Evolutionary conservation across 1,284 basidiomycete species (phyloP).

Genomic region (Xerocomus amazonicus): DNA sequence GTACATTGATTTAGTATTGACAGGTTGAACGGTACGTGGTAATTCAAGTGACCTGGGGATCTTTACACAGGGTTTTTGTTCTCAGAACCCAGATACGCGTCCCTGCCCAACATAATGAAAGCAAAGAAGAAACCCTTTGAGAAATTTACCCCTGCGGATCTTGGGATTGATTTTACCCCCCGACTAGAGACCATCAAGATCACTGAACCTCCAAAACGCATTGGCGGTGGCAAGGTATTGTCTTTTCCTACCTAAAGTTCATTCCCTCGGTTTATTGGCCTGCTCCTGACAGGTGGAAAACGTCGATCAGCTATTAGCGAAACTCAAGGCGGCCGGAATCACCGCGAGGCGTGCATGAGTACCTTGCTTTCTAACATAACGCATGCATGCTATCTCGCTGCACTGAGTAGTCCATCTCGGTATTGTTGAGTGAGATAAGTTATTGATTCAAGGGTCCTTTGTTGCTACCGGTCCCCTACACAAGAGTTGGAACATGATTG

Average conservation of each 20-base stretch:
- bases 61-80: neutral
- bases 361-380: neutral
- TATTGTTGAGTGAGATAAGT: constrained; percentile 6
- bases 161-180: constrained; percentile 80
- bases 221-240: constrained; percentile 87
- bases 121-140: constrained; percentile 98
- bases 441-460: constrained; percentile 19
- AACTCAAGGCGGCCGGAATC: constrained; percentile 89
- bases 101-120: constrained; percentile 96
- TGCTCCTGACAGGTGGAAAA: constrained; percentile 54
- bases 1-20: constrained; percentile 2
- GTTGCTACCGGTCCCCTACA: constrained; percentile 13
- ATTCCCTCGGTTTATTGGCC: neutral
- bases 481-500: constrained; percentile 15
- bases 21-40: constrained; percentile 57
- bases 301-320: constrained; percentile 88
- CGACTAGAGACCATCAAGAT: constrained; percentile 87
- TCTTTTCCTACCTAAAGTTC: neutral
- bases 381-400: constrained; percentile 6
- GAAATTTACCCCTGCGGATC: constrained; percentile 77
- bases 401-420: too few relatives aligned
- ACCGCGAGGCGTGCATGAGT: constrained; percentile 38
- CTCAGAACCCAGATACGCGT: constrained; percentile 89
- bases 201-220: constrained; percentile 86
- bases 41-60: neutral